Conservation (phyloP, 2,329 filamentous ascomycete genomes). For the Arthroderma sp. region DNA sequence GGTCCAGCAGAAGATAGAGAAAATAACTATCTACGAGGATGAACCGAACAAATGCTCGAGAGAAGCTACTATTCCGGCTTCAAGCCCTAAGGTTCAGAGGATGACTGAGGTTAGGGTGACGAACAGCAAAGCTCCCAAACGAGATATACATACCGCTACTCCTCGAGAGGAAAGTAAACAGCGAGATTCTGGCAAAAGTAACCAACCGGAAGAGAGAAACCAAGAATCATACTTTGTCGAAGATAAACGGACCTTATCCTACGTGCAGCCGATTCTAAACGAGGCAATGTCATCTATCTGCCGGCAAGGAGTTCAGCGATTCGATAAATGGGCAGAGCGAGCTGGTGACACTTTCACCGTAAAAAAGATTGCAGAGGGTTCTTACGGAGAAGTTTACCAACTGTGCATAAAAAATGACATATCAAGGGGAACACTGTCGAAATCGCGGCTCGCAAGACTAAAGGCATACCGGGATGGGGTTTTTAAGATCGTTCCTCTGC, state of each 20-base stretch:
- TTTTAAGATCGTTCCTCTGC: slow-evolving; percentile 37
- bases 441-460: slow-evolving; percentile 25
- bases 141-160: background rate
- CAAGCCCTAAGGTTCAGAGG: background rate
- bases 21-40: background rate
- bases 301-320: slow-evolving; percentile 26
- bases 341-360: slow-evolving; percentile 32
- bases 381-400: slow-evolving; percentile 53
- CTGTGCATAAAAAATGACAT: slow-evolving; percentile 31
- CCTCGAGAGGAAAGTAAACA: background rate
- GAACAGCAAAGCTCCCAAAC: background rate
- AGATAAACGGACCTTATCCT: slow-evolving; percentile 22
- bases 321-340: slow-evolving; percentile 26
- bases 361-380: slow-evolving; percentile 52
- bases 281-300: slow-evolving; percentile 25
- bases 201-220: slow-evolving; percentile 13
- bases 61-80: too few species aligned
- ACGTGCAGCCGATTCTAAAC: slow-evolving; percentile 24
- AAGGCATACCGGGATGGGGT: slow-evolving; percentile 31
- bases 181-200: slow-evolving; percentile 2
- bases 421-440: slow-evolving; percentile 22
- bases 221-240: slow-evolving; percentile 22
- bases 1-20: background rate
- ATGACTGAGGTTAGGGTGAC: background rate
- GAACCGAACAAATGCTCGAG: background rate